Evolutionary conservation across 2,329 filamentous ascomycete species (phyloP).

Genomic region (Colletotrichum endophyticum): DNA sequence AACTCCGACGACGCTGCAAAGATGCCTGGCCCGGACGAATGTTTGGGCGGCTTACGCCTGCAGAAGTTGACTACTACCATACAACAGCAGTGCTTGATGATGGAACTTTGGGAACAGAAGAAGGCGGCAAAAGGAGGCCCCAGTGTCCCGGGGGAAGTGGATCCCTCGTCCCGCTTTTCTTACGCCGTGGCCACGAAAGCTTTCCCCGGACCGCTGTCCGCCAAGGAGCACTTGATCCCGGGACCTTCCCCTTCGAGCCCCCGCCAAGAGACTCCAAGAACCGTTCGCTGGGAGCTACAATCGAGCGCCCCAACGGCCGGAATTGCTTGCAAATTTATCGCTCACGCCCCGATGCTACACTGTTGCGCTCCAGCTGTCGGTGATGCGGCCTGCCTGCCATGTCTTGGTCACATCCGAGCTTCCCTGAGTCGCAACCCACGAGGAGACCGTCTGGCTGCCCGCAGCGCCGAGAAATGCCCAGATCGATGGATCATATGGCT

Average conservation of each 20-base stretch:
- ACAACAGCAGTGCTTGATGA: background rate
- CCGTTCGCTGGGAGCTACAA: background rate
- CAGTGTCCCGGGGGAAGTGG: background rate
- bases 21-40: background rate
- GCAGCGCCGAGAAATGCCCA: conserved; percentile 7
- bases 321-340: background rate
- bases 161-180: background rate
- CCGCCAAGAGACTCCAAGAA: conserved; percentile 17
- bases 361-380: background rate
- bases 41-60: background rate
- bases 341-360: conserved; percentile 1
- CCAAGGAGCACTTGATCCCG: conserved; percentile 5
- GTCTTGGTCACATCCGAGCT: background rate
- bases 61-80: background rate
- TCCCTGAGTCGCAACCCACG: background rate
- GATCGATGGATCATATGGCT: background rate
- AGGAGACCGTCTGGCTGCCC: background rate
- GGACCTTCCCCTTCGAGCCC: conserved; percentile 17
- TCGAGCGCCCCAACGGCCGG: background rate
- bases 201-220: conserved; percentile 20
- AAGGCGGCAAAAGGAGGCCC: background rate
- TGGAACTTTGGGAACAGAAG: background rate
- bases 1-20: background rate
- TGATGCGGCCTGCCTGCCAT: background rate
- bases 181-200: conserved; percentile 1